phyloP scores from a whole-genome alignment of 2,329 filamentous ascomycete species.

The Cytospora paraplurivora region DNA sequence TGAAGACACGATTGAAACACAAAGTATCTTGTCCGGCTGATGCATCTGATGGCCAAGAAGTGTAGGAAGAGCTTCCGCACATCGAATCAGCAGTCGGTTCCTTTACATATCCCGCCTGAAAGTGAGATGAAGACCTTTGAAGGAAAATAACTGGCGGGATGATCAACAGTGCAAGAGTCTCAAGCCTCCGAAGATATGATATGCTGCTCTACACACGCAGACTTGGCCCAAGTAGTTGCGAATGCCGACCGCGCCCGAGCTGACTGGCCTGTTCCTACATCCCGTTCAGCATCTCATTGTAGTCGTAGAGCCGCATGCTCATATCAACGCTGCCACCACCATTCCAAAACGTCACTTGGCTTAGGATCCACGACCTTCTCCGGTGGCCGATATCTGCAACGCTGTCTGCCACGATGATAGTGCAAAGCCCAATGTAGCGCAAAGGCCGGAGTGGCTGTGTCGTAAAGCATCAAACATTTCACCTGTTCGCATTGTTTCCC shows the following conservation, averaged over 20 bases:
- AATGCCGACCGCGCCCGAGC: background rate
- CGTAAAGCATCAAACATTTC: background rate
- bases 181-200: background rate
- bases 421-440: background rate
- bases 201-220: background rate
- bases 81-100: no score
- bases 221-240: background rate
- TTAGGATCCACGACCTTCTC: background rate
- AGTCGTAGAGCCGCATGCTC: background rate
- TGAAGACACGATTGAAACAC: no score
- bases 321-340: background rate
- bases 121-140: no score
- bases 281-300: background rate
- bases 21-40: no score
- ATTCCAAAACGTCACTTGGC: background rate
- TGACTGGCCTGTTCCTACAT: background rate
- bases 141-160: no score
- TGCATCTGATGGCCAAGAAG: no score
- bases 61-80: no score
- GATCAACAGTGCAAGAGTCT: background rate
- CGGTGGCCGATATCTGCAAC: background rate
- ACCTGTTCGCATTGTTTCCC: background rate
- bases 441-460: background rate
- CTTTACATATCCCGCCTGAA: no score
- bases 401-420: background rate